Evolutionary conservation across 2,329 filamentous ascomycete genomes (phyloP).

Genomic region (Calonectria leucothoes): DNA sequence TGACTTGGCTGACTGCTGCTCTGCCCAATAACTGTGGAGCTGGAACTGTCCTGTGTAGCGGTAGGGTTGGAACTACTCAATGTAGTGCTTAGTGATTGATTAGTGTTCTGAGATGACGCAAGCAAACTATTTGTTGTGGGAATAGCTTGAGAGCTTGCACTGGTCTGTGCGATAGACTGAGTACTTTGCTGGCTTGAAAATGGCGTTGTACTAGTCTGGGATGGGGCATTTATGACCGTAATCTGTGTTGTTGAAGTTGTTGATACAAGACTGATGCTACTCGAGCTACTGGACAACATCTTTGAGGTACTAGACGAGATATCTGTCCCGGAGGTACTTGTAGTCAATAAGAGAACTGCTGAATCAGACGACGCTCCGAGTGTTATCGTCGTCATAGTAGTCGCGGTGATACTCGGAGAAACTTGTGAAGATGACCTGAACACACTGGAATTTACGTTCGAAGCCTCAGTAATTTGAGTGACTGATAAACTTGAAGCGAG

Average conservation of each 20-base stretch:
- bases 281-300: neutral
- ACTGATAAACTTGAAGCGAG: neutral
- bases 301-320: neutral
- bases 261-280: neutral
- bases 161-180: neutral
- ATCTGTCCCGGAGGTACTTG: neutral
- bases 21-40: neutral
- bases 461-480: neutral
- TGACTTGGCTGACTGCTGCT: neutral
- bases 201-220: neutral
- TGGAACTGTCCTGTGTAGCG: neutral
- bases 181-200: neutral
- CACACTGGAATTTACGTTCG: neutral
- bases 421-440: neutral
- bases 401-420: neutral
- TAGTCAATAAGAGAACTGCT: neutral
- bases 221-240: neutral
- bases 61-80: neutral
- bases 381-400: no score
- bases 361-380: neutral
- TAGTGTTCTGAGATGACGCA: neutral
- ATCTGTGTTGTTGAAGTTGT: neutral
- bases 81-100: no score
- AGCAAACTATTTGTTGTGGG: neutral
- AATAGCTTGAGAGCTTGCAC: neutral